Percentiles rank a stretch among this genome's conserved stretches.
These are phyloP conservation scores for Coemansia javaensis DNA, from an alignment of 192 early-diverging fungal genomes.

Conservation along the genomic window DNA sequence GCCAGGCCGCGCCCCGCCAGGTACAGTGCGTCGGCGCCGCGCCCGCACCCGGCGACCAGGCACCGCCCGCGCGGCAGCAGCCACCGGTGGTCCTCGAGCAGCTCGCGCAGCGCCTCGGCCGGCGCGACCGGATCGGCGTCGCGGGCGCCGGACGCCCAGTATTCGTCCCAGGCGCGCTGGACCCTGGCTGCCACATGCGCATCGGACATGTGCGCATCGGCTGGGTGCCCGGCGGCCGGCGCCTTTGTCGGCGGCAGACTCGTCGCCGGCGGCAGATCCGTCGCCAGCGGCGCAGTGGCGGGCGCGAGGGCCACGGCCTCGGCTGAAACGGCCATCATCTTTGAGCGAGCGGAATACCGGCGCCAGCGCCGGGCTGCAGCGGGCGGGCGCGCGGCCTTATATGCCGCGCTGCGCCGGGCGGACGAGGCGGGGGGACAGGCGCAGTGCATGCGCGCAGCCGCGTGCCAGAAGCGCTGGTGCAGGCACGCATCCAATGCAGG, in stretches of 20 bases:
- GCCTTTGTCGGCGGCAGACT: too few species aligned
- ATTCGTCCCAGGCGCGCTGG: slow-evolving; percentile 18
- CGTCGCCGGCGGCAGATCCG: background rate
- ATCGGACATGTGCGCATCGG: slow-evolving; percentile 1
- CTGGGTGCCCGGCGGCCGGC: too few species aligned
- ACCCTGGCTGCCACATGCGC: too few species aligned
- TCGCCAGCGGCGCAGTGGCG: background rate
- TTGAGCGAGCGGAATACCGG: too few species aligned
- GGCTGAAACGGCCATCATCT: slow-evolving; percentile 33
- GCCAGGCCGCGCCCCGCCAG: slow-evolving; percentile 52
- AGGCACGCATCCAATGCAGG: too few species aligned
- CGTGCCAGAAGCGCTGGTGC: too few species aligned
- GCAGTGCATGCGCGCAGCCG: too few species aligned
- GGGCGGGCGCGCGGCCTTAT: too few species aligned
- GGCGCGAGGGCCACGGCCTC: slow-evolving; percentile 9
- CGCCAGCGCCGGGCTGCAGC: too few species aligned
- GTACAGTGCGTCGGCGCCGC: slow-evolving; percentile 70
- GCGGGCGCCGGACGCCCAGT: slow-evolving; percentile 16
- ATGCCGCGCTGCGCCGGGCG: too few species aligned
- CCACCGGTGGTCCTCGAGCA: slow-evolving; percentile 40
- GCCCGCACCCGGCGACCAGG: slow-evolving; percentile 45
- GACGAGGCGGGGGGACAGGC: too few species aligned
- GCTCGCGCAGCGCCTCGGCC: slow-evolving; percentile 33
- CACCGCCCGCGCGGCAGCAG: slow-evolving; percentile 42
- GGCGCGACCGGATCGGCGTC: slow-evolving; percentile 21